Base-by-base conservation (phyloP, 768 basidiomycete species). In the Leccinum fibrillosum region DNA sequence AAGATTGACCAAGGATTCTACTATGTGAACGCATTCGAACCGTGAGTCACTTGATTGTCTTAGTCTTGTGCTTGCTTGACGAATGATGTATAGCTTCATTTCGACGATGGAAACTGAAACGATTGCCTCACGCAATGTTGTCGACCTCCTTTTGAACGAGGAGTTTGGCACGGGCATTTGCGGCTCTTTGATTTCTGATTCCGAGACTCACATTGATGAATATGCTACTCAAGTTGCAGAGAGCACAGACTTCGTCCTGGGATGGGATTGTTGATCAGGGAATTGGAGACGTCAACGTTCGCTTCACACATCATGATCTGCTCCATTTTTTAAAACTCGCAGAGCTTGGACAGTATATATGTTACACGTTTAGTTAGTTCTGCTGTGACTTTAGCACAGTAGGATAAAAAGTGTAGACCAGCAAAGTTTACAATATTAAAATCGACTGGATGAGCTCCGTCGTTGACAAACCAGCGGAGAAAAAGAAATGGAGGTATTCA, bases 51-150 rank as follows among this genome's bases (percentile, higher is more conserved):
- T 54, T 51, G 54, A 2, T 11, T n/a, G 17, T 53, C 49, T 44
- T 26, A 42, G 49, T 17, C 34, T 28, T 56, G 59, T 26, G 19
- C n/a, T 17, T 44, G 21, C 48, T 39, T 59, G 48, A 55, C 51
- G 52, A 39, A 26, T 50, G 11, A 5, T 25, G 17, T 17, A 10
- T 59, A 90, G 90, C 32, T 83, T 92, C 64, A 89, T 94, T 49
- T 90, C 87, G 13, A 93, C 92, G 6, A 97, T 98, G 95, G 95
- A 98, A 72, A 95, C 94, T 0, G 87, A 94, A 73, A 93, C 91
- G 0, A 71, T 96, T 32, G 80, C 91, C 0, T 84, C 90, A 1
- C 84, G 92, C 32, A 94, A 95, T 69, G 79, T 89, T 39, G 90
- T 92, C 49, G 92, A 93, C 64, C 75, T 91, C 25, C 77, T 94